Evolutionary conservation across 2,329 filamentous ascomycete species (phyloP).

Genomic region (Hypoxylon sp.): DNA sequence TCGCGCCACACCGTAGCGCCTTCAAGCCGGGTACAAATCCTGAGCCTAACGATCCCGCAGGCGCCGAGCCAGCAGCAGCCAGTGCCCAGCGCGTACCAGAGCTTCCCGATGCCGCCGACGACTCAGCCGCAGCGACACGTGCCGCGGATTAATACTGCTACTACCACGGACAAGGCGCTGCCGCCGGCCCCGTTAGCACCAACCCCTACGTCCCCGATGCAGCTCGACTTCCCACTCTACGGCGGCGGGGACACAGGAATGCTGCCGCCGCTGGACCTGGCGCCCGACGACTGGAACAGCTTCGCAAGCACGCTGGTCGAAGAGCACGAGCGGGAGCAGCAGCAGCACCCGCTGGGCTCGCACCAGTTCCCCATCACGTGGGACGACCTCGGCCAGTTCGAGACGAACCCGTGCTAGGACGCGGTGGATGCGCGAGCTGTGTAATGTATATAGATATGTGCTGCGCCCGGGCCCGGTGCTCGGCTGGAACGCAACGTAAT

Average conservation of each 20-base stretch:
- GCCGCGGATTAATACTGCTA: constrained; percentile 15
- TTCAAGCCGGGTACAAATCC: constrained; percentile 18
- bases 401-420: constrained; percentile 10
- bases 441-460: constrained; percentile 11
- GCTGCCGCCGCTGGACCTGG: constrained; percentile 38
- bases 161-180: constrained; percentile 42
- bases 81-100: constrained; percentile 24
- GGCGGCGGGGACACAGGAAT: constrained; percentile 19
- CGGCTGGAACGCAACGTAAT: constrained; percentile 35
- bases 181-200: constrained; percentile 42
- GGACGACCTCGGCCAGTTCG: constrained; percentile 38
- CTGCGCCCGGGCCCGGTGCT: constrained; percentile 29
- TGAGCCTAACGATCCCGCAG: constrained; percentile 14
- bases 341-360: constrained; percentile 16
- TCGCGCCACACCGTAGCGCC: constrained; percentile 13
- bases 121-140: constrained; percentile 30
- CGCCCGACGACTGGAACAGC: constrained; percentile 41
- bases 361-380: constrained; percentile 40
- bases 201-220: constrained; percentile 40
- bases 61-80: constrained; percentile 19
- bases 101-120: constrained; percentile 19
- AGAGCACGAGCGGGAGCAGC: constrained; percentile 30
- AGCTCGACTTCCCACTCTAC: constrained; percentile 38
- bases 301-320: constrained; percentile 42
- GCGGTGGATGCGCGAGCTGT: constrained; percentile 6